phyloP scores from a whole-genome alignment of 2,329 filamentous ascomycete species.

The Penicillium italicum region DNA sequence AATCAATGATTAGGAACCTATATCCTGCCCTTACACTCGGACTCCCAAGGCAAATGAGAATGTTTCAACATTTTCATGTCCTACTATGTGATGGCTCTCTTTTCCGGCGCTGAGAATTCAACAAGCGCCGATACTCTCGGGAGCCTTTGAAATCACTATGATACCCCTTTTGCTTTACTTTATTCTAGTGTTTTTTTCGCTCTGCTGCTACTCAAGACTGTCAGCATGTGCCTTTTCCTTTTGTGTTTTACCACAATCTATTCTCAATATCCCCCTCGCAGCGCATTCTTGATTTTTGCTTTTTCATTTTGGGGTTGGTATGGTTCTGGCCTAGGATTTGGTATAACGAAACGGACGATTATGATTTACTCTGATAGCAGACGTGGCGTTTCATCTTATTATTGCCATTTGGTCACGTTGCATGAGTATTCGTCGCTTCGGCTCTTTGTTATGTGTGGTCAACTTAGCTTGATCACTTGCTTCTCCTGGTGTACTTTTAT shows the following conservation, averaged over 20 bases:
- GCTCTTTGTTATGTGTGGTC: slow-evolving; percentile 7
- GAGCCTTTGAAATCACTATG: slow-evolving; percentile 23
- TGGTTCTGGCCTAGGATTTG: neutral
- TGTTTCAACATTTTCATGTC: slow-evolving; percentile 1
- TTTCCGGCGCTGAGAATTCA: slow-evolving; percentile 16
- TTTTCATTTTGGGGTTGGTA: neutral
- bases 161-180: slow-evolving; percentile 28
- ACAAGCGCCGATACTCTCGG: slow-evolving; percentile 20
- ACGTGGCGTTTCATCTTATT: slow-evolving; percentile 12
- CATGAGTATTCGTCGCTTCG: slow-evolving; percentile 2
- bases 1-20: neutral
- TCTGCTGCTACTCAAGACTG: neutral
- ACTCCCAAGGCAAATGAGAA: neutral
- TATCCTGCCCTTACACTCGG: neutral
- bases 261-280: slow-evolving; percentile 1
- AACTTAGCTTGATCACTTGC: neutral
- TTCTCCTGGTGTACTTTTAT: neutral
- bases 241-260: neutral
- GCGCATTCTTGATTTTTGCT: neutral
- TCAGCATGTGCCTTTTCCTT: neutral
- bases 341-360: slow-evolving; percentile 9
- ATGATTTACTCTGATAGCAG: slow-evolving; percentile 11
- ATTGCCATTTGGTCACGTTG: neutral
- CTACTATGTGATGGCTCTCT: neutral
- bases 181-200: neutral